These are phyloP conservation scores for Knufia fluminis DNA, from an alignment of 2,329 filamentous ascomycete genomes.

Conservation along the genomic window DNA sequence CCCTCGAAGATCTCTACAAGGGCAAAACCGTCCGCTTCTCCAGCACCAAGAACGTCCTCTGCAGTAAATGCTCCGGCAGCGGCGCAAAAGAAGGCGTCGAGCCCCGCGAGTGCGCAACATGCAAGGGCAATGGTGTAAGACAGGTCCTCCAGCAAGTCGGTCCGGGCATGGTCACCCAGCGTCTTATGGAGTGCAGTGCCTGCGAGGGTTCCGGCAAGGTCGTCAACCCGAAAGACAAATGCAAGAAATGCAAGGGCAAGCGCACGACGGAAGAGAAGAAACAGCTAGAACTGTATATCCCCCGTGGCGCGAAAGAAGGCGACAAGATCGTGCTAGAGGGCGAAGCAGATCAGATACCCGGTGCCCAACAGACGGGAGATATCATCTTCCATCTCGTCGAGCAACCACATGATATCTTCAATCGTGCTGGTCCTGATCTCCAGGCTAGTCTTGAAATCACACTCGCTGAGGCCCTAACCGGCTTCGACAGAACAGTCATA, in stretches of 20 bases:
- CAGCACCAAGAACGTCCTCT: slow-evolving; percentile 88
- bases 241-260: slow-evolving; percentile 97
- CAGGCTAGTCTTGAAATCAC: slow-evolving; percentile 72
- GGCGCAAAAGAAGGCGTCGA: slow-evolving; percentile 91
- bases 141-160: slow-evolving; percentile 75
- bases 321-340: slow-evolving; percentile 85
- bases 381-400: slow-evolving; percentile 85
- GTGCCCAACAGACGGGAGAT: slow-evolving; percentile 76
- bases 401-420: slow-evolving; percentile 70
- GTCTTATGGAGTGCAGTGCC: slow-evolving; percentile 68
- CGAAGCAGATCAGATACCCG: slow-evolving; percentile 82
- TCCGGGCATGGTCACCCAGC: slow-evolving; percentile 74
- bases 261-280: slow-evolving; percentile 82
- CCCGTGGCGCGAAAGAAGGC: slow-evolving; percentile 48
- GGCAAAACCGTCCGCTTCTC: slow-evolving; percentile 97
- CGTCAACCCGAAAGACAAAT: slow-evolving; percentile 93
- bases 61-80: slow-evolving; percentile 73
- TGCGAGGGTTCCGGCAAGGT: slow-evolving; percentile 79
- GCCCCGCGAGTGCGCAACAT: slow-evolving; percentile 70
- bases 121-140: slow-evolving; percentile 67
- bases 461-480: slow-evolving; percentile 72
- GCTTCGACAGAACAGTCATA: slow-evolving; percentile 82
- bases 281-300: slow-evolving; percentile 88
- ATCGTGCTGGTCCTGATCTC: slow-evolving; percentile 73
- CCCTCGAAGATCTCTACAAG: slow-evolving; percentile 91